Percentiles rank a stretch among this genome's conserved stretches.
These are phyloP conservation scores for Psidium guajava DNA, from an alignment of 345 rosid species.

Conservation along the genomic window DNA sequence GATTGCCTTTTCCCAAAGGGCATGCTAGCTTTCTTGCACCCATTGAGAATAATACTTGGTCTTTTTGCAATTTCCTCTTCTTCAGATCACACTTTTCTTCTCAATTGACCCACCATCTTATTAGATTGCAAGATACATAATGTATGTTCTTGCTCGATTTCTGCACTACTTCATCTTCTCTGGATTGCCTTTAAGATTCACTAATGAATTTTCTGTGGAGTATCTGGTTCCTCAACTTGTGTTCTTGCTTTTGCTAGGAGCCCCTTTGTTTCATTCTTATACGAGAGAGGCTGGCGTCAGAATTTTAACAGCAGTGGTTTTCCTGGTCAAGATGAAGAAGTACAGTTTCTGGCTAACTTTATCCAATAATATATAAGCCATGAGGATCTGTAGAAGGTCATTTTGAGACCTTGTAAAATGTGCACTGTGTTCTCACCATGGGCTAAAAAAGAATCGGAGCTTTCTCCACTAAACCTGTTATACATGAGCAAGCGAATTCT, in stretches of 20 bases:
- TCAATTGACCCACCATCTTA: not conserved
- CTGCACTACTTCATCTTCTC: not conserved
- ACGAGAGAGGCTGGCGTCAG: constrained; percentile 97
- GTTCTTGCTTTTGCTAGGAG: constrained; percentile 43
- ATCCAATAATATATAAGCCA: not conserved
- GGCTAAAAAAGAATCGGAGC: not conserved
- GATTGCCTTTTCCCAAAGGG: not conserved
- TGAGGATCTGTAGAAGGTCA: not conserved
- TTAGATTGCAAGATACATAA: not conserved
- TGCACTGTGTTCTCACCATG: not conserved
- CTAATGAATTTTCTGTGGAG: not conserved
- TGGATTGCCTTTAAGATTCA: not conserved
- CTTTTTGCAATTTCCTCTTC: not conserved
- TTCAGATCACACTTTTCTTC: not conserved
- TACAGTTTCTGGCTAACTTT: constrained; percentile 3
- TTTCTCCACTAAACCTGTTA: not conserved
- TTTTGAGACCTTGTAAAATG: not conserved
- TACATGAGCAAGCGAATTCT: not conserved
- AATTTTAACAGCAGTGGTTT: constrained; percentile 68
- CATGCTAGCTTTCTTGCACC: not conserved
- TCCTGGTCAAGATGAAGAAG: constrained; percentile 98
- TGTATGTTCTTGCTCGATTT: not conserved
- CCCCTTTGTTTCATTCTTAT: constrained; percentile 82
- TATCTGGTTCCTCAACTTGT: not conserved
- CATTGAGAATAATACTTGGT: not conserved